Base-by-base conservation (phyloP, 2,329 filamentous ascomycete species). In the Huntiella bhutanensis region DNA sequence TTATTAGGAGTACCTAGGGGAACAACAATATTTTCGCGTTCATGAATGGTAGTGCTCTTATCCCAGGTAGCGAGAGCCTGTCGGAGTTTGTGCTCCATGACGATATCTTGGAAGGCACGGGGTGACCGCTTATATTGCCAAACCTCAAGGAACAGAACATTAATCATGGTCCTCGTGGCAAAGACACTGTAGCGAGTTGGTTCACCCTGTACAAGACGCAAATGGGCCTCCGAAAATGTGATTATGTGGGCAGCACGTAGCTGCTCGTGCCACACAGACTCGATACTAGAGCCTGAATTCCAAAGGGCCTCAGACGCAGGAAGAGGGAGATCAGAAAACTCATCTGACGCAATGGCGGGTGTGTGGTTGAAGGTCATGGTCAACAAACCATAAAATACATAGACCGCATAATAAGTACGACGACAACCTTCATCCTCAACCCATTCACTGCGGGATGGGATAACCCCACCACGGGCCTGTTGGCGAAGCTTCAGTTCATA, bases 71-170 rank as follows among this genome's bases (percentile, higher is more conserved):
- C 88, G 46, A 98, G 70, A 43, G 91, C 91, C 45, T 95, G 75
- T 48, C 91, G 78, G 51, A 98, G 80, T 69, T 95, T 96, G 73
- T 94, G 96, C 65, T 96, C 91, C 3, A 88, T 93, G 39, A 96
- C 88, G 35, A 96, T 87, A 58, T 96, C 88, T 64, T 96, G 91
- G 36, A 96, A 70, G 43, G 88, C 87, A 60, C 96, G 87, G n/a
- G 88, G 88, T 61, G 85, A 95, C 58, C 91, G 83, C 73, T 95
- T 95, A 67, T 96, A 85, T 59, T 94, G 93, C 91, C 91, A 98
- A 2, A 96, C 88, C 62, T 96, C 91, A 42, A 98, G 72, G 70
- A 96, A 98, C 53, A 98, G 70, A 8, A 91, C 88, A 58, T 96
- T 98, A 71, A 96, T 95, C 84, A 98, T 92, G 53, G 96, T 85